phyloP scores from a whole-genome alignment of 2,329 filamentous ascomycete genomes.

The Scytalidium lignicola region DNA sequence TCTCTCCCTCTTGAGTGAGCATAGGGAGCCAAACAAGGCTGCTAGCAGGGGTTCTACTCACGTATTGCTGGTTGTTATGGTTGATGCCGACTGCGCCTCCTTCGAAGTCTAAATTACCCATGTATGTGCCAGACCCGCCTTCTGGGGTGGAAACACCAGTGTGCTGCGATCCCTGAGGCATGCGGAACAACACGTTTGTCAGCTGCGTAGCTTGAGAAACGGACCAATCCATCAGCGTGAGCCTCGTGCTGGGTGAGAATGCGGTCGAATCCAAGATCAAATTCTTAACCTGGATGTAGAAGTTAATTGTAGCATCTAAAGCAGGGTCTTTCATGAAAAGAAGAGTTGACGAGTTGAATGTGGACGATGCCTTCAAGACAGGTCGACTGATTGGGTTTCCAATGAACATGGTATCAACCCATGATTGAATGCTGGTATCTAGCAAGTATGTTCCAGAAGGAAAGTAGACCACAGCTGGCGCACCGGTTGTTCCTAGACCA shows the following conservation, averaged over 20 bases:
- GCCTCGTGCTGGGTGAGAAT: conserved; percentile 9
- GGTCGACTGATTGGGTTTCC: conserved; percentile 43
- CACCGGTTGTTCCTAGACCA: neutral
- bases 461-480: conserved; percentile 32
- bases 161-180: conserved; percentile 21
- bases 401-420: conserved; percentile 22
- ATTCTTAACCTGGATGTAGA: conserved; percentile 28
- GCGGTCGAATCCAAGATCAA: conserved; percentile 27
- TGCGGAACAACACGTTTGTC: conserved; percentile 28
- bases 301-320: conserved; percentile 23
- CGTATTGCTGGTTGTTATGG: conserved; percentile 75
- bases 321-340: conserved; percentile 20
- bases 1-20: no score
- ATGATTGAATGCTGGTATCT: conserved; percentile 15
- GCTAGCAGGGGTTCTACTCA: conserved; percentile 45
- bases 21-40: no score
- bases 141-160: neutral
- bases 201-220: conserved; percentile 29
- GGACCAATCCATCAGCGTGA: conserved; percentile 30
- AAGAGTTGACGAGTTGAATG: conserved; percentile 51
- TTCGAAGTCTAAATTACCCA: conserved; percentile 22
- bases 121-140: neutral
- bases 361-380: conserved; percentile 63
- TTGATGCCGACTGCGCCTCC: conserved; percentile 44
- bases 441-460: conserved; percentile 23